Percentiles rank a stretch among this genome's conserved stretches.
Evolutionary conservation across 2,329 filamentous ascomycete genomes (phyloP).

Genomic region (Pseudonectria foliicola): DNA sequence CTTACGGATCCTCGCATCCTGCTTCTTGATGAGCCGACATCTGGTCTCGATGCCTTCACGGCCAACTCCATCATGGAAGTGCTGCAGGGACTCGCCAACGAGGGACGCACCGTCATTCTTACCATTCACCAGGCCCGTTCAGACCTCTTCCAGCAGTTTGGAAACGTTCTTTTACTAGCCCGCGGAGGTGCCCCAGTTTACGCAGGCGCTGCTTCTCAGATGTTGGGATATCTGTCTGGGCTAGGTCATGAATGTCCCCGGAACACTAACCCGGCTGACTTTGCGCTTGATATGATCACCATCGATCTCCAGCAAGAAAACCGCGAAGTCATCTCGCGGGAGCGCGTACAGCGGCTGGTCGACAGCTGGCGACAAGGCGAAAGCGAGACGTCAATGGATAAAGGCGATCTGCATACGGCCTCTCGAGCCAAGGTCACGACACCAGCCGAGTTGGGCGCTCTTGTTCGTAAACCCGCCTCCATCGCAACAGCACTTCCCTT

Average conservation of each 20-base stretch:
- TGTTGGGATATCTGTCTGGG: conserved; percentile 57
- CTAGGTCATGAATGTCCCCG: conserved; percentile 58
- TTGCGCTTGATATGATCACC: conserved; percentile 69
- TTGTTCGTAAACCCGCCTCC: conserved; percentile 56
- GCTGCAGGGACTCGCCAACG: conserved; percentile 59
- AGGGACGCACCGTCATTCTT: conserved; percentile 67
- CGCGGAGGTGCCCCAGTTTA: conserved; percentile 63
- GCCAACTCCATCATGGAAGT: conserved; percentile 72
- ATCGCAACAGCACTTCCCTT: conserved; percentile 59
- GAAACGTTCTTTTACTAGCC: conserved; percentile 63
- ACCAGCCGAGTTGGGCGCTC: conserved; percentile 63
- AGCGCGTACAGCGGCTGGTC: conserved; percentile 55
- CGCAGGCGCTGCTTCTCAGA: conserved; percentile 53
- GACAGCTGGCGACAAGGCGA: conserved; percentile 41
- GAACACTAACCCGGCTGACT: conserved; percentile 71
- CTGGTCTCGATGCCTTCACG: conserved; percentile 70
- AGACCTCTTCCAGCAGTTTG: conserved; percentile 64
- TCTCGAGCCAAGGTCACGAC: conserved; percentile 43
- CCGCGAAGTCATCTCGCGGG: conserved; percentile 55
- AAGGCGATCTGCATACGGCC: conserved; percentile 7
- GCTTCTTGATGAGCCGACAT: conserved; percentile 69
- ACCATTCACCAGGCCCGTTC: conserved; percentile 74
- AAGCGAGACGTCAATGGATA: conserved; percentile 3
- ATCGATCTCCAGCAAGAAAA: conserved; percentile 62
- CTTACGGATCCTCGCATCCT: conserved; percentile 67